Evolutionary conservation across 1,284 basidiomycete genomes (phyloP), one percentile per base, ranked within the genome.

Genomic region (Ceratobasidium papillatum): DNA sequence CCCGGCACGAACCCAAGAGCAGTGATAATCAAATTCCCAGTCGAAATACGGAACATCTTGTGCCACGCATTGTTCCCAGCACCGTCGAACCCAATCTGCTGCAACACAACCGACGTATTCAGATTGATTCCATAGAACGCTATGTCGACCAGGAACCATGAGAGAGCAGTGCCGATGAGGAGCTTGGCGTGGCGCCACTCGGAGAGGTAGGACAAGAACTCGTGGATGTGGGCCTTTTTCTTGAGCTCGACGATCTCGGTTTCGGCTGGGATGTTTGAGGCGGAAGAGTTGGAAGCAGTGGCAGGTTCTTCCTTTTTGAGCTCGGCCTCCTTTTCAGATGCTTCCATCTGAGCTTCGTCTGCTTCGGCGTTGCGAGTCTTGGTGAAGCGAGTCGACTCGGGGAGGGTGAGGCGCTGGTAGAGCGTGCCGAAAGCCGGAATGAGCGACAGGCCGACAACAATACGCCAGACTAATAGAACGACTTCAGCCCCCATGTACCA

Each of bases 91-190:
- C 90, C 90, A 27, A 92, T 91, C 79, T 89, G 84, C 78, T 89
- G 83, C 7, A 92, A 84, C 14, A 92, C 91, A 78, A 92, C 89
- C 78, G 89, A 90, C 78, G 91, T 88, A 84, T 94, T 94, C 56
- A 93, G 83, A 81, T 92, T 93, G 82, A 93, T 91, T 2, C 92
- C 91, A 81, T 93, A 91, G 81, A 91, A 91, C 82, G 90, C 90
- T 51, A 88, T 83, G 76, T 89, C 88, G 65, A 88, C 80, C 61
- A 88, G 76, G 82, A 89, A 88, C 88, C 88, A 89, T 75, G 87
- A 88, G 27, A 77, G 45, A 76, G 84, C 85, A 1, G 87, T 87
- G 27, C 90, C 91, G 76, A 93, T 80, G 49, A 93, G 84, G 38
- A 91, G 80, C 82, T 91, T 92, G 71, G 85, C 79, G 81, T 93